Evolutionary conservation across 306 rosid genomes (phyloP).

Genomic region (Prunus mume): DNA sequence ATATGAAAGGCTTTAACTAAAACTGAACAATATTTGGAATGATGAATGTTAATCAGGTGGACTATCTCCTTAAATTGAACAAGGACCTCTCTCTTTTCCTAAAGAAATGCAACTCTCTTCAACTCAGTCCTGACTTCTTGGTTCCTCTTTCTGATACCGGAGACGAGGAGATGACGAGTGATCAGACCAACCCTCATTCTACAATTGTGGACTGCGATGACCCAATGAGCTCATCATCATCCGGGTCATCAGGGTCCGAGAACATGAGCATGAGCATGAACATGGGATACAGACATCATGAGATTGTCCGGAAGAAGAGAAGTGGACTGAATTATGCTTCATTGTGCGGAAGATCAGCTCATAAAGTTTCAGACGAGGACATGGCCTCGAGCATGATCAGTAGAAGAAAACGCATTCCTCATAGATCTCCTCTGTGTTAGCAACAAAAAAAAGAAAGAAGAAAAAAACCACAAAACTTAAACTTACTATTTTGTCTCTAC

Average conservation of each 20-base stretch:
- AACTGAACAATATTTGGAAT: background rate
- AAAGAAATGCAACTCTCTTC: constrained; percentile 61
- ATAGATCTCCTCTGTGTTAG: constrained; percentile 86
- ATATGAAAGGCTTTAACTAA: background rate
- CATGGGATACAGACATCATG: constrained; percentile 42
- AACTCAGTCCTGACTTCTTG: constrained; percentile 72
- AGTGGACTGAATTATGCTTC: constrained; percentile 55
- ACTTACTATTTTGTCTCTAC: background rate
- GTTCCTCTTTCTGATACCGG: constrained; percentile 76
- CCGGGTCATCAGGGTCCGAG: constrained; percentile 74
- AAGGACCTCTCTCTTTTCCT: constrained; percentile 70
- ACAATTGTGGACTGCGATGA: constrained; percentile 73
- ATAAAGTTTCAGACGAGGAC: constrained; percentile 61
- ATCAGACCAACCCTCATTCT: constrained; percentile 53
- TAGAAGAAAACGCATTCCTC: constrained; percentile 95
- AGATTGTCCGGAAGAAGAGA: constrained; percentile 75
- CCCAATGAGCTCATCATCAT: constrained; percentile 65
- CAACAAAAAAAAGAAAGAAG: background rate
- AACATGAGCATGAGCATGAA: constrained; percentile 35
- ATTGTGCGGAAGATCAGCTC: constrained; percentile 50
- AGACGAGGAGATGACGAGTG: constrained; percentile 65
- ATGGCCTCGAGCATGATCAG: constrained; percentile 73
- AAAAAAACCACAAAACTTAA: background rate
- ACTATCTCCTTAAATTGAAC: constrained; percentile 67
- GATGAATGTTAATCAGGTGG: constrained; percentile 49